Percentiles rank a stretch among this genome's conserved stretches.
phyloP scores from a whole-genome alignment of 2,329 filamentous ascomycete genomes.

The Fusarium veterinarium region DNA sequence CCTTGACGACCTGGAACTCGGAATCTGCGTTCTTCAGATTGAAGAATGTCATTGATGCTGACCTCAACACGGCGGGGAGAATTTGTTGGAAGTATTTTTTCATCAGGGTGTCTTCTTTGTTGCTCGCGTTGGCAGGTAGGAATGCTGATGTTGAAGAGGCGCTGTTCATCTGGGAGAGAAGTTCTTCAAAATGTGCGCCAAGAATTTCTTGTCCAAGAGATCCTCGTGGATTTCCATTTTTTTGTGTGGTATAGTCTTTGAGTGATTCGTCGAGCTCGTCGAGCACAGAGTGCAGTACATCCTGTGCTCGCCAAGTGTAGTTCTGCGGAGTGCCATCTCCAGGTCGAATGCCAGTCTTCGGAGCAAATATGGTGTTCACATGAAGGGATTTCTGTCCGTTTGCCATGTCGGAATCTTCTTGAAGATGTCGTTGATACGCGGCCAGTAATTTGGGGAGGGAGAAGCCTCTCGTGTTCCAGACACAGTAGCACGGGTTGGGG shows the following conservation, averaged over 20 bases:
- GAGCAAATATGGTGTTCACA: not conserved
- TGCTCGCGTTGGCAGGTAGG: fast-evolving
- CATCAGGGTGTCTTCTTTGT: constrained; percentile 11
- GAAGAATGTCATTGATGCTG: not conserved
- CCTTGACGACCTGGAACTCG: constrained; percentile 4
- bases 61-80: not conserved
- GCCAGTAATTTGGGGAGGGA: not conserved
- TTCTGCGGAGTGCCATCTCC: not conserved
- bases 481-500: constrained; percentile 18
- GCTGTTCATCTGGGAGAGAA: constrained; percentile 13
- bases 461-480: constrained; percentile 1
- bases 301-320: constrained; percentile 9
- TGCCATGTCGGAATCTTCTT: not conserved
- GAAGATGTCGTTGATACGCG: not conserved
- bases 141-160: not conserved
- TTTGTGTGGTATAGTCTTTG: fast-evolving
- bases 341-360: not conserved
- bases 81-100: constrained; percentile 13
- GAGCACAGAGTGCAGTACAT: constrained; percentile 4
- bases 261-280: not conserved
- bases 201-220: not conserved
- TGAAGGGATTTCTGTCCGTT: not conserved
- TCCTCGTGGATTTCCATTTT: fast-evolving
- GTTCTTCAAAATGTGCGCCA: constrained; percentile 9
- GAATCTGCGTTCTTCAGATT: constrained; percentile 4